A percentile compares a stretch with the other conserved stretches of the same genome.
Evolutionary conservation across 2,329 filamentous ascomycete species (phyloP).

Genomic region (Fusarium annulatum): DNA sequence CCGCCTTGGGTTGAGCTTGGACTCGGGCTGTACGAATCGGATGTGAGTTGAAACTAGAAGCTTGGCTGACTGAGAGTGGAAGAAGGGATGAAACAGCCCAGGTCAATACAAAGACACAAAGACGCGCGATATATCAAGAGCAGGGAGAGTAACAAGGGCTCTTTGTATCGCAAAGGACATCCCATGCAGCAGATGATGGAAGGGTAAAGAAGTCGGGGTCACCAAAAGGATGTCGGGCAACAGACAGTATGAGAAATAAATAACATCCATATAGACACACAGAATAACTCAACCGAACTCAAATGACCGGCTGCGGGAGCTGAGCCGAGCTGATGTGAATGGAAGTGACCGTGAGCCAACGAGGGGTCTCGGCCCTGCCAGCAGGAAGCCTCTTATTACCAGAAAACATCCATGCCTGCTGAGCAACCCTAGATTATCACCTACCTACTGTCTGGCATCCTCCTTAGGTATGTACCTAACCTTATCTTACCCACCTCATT

Average conservation of each 20-base stretch:
- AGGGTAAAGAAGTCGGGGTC: neutral
- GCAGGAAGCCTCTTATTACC: constrained; percentile 13
- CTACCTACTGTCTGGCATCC: neutral
- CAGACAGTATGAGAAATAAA: constrained; percentile 1
- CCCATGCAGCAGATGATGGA: neutral
- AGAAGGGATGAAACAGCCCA: neutral
- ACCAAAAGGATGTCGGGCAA: neutral
- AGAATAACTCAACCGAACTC: neutral
- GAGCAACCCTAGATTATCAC: neutral
- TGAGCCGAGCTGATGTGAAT: neutral
- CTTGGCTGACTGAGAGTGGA: neutral
- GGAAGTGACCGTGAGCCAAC: neutral
- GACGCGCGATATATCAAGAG: neutral
- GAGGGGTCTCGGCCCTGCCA: constrained; percentile 7
- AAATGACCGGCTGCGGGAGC: neutral
- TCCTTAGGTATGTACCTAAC: neutral
- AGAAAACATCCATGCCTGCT: neutral
- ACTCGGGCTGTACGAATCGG: neutral
- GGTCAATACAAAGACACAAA: constrained; percentile 2
- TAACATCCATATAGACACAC: neutral
- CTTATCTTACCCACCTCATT: too few relatives aligned
- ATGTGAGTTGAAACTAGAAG: neutral
- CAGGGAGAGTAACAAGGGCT: neutral
- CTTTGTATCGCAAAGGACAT: constrained; percentile 1
- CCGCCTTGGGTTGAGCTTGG: constrained; percentile 1